Conservation (phyloP, 108 stramenopile species). For the Nannochloropsis gaditana region DNA sequence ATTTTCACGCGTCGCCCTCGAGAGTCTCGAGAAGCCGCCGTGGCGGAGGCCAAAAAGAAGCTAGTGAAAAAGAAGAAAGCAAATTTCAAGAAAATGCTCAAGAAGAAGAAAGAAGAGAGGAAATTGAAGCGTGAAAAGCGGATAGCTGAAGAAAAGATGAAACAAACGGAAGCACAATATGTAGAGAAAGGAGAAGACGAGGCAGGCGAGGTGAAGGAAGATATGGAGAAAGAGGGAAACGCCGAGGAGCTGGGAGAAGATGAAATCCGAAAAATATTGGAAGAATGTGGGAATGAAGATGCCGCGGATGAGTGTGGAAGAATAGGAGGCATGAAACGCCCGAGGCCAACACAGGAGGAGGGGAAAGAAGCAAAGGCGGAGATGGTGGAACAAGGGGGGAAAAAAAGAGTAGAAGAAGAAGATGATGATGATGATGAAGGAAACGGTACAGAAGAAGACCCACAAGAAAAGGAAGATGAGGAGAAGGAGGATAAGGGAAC, state of each 20-base stretch:
- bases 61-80: constrained; percentile 10
- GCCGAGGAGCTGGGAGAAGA: neutral
- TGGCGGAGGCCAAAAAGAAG: constrained; percentile 2
- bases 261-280: neutral
- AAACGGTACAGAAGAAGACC: neutral
- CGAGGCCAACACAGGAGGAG: neutral
- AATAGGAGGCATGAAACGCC: neutral
- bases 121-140: neutral
- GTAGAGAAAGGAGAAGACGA: neutral
- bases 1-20: constrained; percentile 6
- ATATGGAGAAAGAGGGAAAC: neutral
- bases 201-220: constrained; percentile 12
- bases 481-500: neutral
- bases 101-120: constrained; percentile 16
- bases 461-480: neutral
- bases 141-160: neutral
- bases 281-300: neutral
- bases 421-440: too few relatives aligned
- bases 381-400: neutral
- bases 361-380: neutral
- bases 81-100: neutral
- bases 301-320: neutral
- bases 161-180: neutral
- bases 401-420: too few relatives aligned
- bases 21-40: neutral